Evolutionary conservation across 2,329 filamentous ascomycete species (phyloP), one percentile per base, ranked within the genome.

Genomic region (Pestalotiopsis sp.): DNA sequence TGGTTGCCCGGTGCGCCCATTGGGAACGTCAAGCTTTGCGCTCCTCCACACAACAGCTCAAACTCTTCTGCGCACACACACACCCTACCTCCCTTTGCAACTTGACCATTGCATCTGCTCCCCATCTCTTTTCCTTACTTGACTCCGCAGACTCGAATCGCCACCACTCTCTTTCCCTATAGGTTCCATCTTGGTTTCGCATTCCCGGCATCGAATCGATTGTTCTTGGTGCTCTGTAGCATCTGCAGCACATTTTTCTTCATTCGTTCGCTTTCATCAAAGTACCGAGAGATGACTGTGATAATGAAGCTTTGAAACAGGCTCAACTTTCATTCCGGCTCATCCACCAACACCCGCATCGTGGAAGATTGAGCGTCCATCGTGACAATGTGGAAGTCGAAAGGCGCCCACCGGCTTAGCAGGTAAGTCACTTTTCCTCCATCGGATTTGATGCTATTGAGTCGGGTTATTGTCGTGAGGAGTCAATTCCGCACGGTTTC

Each of bases 341-440:
- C 31, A 36, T 36, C 31, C 45, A 7, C 17, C 14, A n/a, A 23
- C n/a, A 23, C 45, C 17, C 2, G 9, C n/a, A 14, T 60, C 12
- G 25, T 27, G 23, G 20, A 60, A 27, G 57, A 6, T 63, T 14
- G 60, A 23, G 60, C 9, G 13, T 23, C 13, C 31, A 27, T 20
- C 59, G n/a, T 4, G 17, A 39, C 20, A 17, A 68, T 68, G 67
- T 68, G 67, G 67, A 68, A 49, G 64, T 66, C 67, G 17, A 41
- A 59, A 52, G 61, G 39, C 31, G 36, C 58, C 31, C 64, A 64
- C 31, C 52, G 59, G 45, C 57, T 27, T 14, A 64, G 49, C 52
- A 60, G 62, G 69, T 70, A 67, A 68, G 69, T 31, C 3, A 14
- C 14, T 11, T 60, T 20, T 57, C 25, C 12, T 17, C 2, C 57